These are phyloP conservation scores for Tetracladium setigerum DNA, from an alignment of 495 filamentous ascomycete species.

Conservation along the genomic window DNA sequence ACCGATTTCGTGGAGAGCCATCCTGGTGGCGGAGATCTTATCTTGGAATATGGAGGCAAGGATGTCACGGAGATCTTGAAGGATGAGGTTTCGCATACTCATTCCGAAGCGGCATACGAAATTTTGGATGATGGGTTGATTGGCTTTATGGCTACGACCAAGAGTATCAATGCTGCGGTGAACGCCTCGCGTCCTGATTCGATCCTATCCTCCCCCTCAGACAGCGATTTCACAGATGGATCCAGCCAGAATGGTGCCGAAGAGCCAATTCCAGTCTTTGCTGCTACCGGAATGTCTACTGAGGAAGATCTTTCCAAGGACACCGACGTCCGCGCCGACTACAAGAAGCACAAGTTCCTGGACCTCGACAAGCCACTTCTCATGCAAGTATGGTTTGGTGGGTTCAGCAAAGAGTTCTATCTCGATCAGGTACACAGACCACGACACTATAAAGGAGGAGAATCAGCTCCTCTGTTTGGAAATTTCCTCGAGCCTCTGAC, in stretches of 20 bases:
- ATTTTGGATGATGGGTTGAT: slow-evolving; percentile 76
- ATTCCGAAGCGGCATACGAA: slow-evolving; percentile 88
- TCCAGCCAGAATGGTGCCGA: slow-evolving; percentile 14
- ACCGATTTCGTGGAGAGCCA: slow-evolving; percentile 83
- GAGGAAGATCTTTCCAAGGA: slow-evolving; percentile 82
- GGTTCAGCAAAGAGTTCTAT: slow-evolving; percentile 90
- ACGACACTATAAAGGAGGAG: slow-evolving; percentile 86
- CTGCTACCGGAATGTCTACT: slow-evolving; percentile 74
- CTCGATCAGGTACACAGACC: slow-evolving; percentile 93
- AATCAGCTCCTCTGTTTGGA: slow-evolving; percentile 90
- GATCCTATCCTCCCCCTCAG: slow-evolving; percentile 38
- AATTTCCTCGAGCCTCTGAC: slow-evolving; percentile 95
- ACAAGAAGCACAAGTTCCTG: slow-evolving; percentile 82
- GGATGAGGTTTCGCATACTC: slow-evolving; percentile 74
- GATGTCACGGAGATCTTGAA: slow-evolving; percentile 78
- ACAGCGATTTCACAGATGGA: slow-evolving; percentile 18
- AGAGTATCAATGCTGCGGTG: slow-evolving; percentile 35
- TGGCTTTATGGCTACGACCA: slow-evolving; percentile 58
- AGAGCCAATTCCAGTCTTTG: slow-evolving; percentile 38
- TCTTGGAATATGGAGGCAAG: slow-evolving; percentile 85
- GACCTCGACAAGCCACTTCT: slow-evolving; percentile 83
- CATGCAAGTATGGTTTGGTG: slow-evolving; percentile 80
- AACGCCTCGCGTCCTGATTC: slow-evolving; percentile 36
- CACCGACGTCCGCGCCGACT: slow-evolving; percentile 69
- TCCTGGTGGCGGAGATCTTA: slow-evolving; percentile 82